Evolutionary conservation across 2,329 filamentous ascomycete genomes (phyloP).

Genomic region (Penicillium decumbens): DNA sequence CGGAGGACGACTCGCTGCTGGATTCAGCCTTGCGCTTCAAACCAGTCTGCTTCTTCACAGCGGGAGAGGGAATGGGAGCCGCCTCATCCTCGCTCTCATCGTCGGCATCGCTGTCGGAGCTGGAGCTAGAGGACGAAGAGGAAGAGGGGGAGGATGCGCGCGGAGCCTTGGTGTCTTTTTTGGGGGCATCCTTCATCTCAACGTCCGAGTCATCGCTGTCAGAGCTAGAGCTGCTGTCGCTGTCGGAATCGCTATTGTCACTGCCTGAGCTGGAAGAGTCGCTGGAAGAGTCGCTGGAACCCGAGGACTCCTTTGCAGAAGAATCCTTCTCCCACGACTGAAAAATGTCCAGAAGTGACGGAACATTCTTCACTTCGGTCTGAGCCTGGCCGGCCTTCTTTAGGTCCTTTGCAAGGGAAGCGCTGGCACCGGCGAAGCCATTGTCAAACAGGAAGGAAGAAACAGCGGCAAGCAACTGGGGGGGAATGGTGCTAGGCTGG

Average conservation of each 20-base stretch:
- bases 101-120: constrained; percentile 50
- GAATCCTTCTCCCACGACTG: constrained; percentile 16
- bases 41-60: constrained; percentile 35
- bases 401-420: constrained; percentile 61
- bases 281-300: too few relatives aligned
- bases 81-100: constrained; percentile 53
- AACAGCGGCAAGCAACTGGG: constrained; percentile 63
- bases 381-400: constrained; percentile 24
- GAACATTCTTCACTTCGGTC: constrained; percentile 28
- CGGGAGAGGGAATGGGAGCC: constrained; percentile 29
- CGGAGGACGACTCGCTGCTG: constrained; percentile 41
- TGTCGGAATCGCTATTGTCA: constrained; percentile 26
- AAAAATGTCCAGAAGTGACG: constrained; percentile 35
- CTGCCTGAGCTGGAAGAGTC: constrained; percentile 24
- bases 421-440: constrained; percentile 59
- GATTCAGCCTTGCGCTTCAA: constrained; percentile 57
- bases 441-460: constrained; percentile 62
- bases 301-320: constrained; percentile 17
- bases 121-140: constrained; percentile 36
- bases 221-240: constrained; percentile 24
- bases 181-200: constrained; percentile 41
- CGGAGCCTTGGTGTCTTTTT: constrained; percentile 27
- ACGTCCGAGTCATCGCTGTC: constrained; percentile 40
- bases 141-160: constrained; percentile 27
- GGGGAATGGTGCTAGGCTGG: constrained; percentile 32